Conservation (phyloP, 495 filamentous ascomycete genomes). For the Bombardia bombarda region DNA sequence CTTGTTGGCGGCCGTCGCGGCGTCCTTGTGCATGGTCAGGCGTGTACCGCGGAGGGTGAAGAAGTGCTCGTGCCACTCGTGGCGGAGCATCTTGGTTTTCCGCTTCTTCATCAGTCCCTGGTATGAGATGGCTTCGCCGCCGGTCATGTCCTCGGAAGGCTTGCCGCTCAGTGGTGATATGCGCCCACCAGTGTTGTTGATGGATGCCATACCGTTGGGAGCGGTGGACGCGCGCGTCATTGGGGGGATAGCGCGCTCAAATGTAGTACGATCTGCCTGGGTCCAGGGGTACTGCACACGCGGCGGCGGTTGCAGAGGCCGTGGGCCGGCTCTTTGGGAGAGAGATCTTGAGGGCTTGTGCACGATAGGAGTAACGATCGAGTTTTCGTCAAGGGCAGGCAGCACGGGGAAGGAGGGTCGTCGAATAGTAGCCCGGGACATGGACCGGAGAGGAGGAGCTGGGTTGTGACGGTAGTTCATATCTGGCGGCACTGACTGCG, state of each 20-base stretch:
- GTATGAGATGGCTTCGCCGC: constrained; percentile 49
- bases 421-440: constrained; percentile 47
- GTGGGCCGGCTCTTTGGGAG: constrained; percentile 23
- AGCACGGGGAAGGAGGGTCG: constrained; percentile 50
- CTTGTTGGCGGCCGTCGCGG: constrained; percentile 38
- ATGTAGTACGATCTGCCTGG: constrained; percentile 26
- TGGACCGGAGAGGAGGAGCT: constrained; percentile 37
- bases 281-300: constrained; percentile 43
- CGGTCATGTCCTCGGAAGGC: constrained; percentile 27
- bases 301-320: constrained; percentile 35
- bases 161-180: constrained; percentile 18
- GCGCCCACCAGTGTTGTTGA: constrained; percentile 45
- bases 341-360: constrained; percentile 20
- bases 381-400: constrained; percentile 48
- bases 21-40: constrained; percentile 73
- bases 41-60: constrained; percentile 79
- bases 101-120: constrained; percentile 93
- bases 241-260: constrained; percentile 30
- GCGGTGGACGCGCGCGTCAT: constrained; percentile 14
- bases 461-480: constrained; percentile 61
- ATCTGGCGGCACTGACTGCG: constrained; percentile 87
- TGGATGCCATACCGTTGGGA: constrained; percentile 1
- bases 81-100: constrained; percentile 76
- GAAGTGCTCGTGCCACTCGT: constrained; percentile 89
- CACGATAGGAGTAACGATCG: constrained; percentile 21